These are phyloP conservation scores for Pyrenophora graminea DNA, from an alignment of 2,329 filamentous ascomycete species.

Conservation along the genomic window DNA sequence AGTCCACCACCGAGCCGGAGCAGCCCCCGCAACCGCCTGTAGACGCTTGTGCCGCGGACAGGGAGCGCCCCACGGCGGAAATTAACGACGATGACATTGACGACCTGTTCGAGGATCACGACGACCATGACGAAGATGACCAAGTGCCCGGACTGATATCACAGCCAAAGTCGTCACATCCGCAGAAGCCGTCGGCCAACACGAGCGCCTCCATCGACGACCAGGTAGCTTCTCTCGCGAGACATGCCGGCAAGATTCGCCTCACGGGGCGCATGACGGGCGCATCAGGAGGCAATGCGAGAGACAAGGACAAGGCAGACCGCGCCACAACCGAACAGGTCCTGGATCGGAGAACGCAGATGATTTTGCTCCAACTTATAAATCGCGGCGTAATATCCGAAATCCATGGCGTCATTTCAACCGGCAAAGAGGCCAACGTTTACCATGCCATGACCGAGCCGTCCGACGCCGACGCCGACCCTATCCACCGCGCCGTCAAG, in stretches of 20 bases:
- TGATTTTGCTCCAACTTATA: conserved; percentile 95
- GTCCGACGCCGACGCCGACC: conserved; percentile 42
- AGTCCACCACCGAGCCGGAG: conserved; percentile 13
- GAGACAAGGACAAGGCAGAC: conserved; percentile 84
- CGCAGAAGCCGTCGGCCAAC: conserved; percentile 72
- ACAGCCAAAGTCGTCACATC: conserved; percentile 72
- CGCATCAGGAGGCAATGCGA: conserved; percentile 50
- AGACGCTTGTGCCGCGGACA: conserved; percentile 4
- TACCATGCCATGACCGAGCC: conserved; percentile 79
- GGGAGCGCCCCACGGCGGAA: conserved; percentile 8
- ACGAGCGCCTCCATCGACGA: conserved; percentile 81
- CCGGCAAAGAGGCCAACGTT: conserved; percentile 97
- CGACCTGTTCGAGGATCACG: conserved; percentile 56
- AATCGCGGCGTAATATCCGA: conserved; percentile 87
- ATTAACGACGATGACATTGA: conserved; percentile 68
- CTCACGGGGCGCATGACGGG: conserved; percentile 66
- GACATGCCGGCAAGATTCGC: conserved; percentile 83
- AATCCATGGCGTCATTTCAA: conserved; percentile 92
- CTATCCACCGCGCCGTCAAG: conserved; percentile 85
- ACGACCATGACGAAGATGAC: conserved; percentile 35
- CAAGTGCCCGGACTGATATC: conserved; percentile 61
- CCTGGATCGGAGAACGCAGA: conserved; percentile 87
- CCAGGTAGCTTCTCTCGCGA: conserved; percentile 80
- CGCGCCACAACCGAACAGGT: conserved; percentile 94
- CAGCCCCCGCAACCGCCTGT: conserved; percentile 11